Evolutionary conservation across 2,329 filamentous ascomycete species (phyloP).

Genomic region (Beauveria asiatica): DNA sequence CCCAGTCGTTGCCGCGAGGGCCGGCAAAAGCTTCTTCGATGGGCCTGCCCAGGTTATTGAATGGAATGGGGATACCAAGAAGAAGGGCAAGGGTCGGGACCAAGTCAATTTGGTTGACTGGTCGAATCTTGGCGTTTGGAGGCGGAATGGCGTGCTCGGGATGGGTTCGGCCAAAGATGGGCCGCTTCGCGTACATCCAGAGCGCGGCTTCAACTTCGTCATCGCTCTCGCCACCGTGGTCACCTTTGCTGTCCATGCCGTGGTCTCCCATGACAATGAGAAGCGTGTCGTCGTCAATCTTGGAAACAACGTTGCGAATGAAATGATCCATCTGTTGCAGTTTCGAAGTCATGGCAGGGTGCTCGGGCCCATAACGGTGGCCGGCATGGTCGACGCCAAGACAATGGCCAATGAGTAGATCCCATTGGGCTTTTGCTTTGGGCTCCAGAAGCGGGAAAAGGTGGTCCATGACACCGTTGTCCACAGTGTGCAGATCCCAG

Average conservation of each 20-base stretch:
- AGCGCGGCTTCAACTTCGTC: conserved; percentile 90
- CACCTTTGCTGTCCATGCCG: conserved; percentile 94
- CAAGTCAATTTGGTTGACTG: conserved; percentile 81
- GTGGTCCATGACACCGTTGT: conserved; percentile 88
- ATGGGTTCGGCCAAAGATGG: conserved; percentile 70
- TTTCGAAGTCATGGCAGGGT: conserved; percentile 85
- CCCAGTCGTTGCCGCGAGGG: conserved; percentile 58
- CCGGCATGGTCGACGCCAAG: conserved; percentile 95
- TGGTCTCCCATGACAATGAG: conserved; percentile 98
- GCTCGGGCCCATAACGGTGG: conserved; percentile 89
- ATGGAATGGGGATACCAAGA: conserved; percentile 85
- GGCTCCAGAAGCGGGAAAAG: conserved; percentile 72
- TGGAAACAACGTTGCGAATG: conserved; percentile 60
- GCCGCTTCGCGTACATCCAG: conserved; percentile 96
- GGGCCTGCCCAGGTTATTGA: conserved; percentile 86
- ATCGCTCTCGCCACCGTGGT: conserved; percentile 96
- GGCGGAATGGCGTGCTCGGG: conserved; percentile 50
- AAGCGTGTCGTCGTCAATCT: conserved; percentile 76
- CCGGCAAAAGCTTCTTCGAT: conserved; percentile 91
- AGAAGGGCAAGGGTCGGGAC: conserved; percentile 86
- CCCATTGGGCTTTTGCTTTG: conserved; percentile 65
- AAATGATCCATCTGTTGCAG: conserved; percentile 84
- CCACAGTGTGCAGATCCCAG: conserved; percentile 93
- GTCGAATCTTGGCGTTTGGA: conserved; percentile 66
- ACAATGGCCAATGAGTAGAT: conserved; percentile 89